A percentile compares a stretch with the other conserved stretches of the same genome.
phyloP scores from a whole-genome alignment of 2,329 filamentous ascomycete species.

The Monosporascus sp. region DNA sequence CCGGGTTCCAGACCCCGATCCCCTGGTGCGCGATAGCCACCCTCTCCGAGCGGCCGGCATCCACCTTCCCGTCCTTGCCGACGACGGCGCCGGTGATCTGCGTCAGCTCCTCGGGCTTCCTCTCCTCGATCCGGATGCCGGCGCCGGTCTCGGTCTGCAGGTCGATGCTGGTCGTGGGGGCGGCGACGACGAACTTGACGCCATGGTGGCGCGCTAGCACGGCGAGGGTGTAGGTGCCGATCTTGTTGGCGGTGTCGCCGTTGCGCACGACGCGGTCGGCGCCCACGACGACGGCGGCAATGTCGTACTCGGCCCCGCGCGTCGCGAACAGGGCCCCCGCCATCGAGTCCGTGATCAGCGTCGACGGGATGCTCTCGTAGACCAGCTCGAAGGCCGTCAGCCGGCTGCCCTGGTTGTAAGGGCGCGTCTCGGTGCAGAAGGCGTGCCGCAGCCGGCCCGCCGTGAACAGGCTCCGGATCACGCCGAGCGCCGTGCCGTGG shows the following conservation, averaged over 20 bases:
- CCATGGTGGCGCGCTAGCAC: conserved; percentile 86
- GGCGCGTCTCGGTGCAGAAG: conserved; percentile 94
- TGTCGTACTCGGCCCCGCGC: conserved; percentile 56
- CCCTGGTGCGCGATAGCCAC: conserved; percentile 74
- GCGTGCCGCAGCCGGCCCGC: conserved; percentile 67
- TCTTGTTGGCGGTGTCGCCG: conserved; percentile 97
- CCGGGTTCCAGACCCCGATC: conserved; percentile 91
- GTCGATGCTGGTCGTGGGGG: conserved; percentile 91
- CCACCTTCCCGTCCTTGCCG: conserved; percentile 55
- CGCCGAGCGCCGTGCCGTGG: conserved; percentile 93
- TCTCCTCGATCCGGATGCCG: conserved; percentile 86
- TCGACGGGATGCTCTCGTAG: conserved; percentile 85
- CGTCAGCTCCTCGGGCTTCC: conserved; percentile 75
- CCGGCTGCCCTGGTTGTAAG: conserved; percentile 95
- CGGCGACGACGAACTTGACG: conserved; percentile 90
- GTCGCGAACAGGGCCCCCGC: conserved; percentile 74
- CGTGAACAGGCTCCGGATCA: conserved; percentile 76
- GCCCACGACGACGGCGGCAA: conserved; percentile 86
- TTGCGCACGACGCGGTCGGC: conserved; percentile 94
- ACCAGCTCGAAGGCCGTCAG: conserved; percentile 96
- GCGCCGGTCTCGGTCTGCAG: conserved; percentile 69
- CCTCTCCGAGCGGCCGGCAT: conserved; percentile 58
- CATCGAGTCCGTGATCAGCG: conserved; percentile 95
- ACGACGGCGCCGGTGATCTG: conserved; percentile 74
- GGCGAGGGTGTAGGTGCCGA: conserved; percentile 88